phyloP scores from a whole-genome alignment of 2,329 filamentous ascomycete species.

The Cadophora luteo-olivacea region DNA sequence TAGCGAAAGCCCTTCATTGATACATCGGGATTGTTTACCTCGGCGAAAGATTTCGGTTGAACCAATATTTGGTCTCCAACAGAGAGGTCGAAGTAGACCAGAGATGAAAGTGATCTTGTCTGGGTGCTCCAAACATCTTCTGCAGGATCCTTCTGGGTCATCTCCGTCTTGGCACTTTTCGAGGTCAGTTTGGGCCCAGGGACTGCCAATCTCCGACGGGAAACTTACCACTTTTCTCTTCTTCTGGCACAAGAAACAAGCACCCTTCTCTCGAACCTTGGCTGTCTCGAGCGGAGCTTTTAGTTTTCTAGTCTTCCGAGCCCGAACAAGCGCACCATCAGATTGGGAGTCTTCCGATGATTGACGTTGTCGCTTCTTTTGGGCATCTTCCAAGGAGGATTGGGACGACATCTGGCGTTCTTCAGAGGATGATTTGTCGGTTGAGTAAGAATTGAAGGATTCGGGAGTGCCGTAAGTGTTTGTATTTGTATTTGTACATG shows the following conservation, averaged over 20 bases:
- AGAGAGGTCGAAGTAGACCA: slow-evolving; percentile 27
- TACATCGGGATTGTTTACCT: slow-evolving; percentile 17
- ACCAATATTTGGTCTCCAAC: slow-evolving; percentile 29
- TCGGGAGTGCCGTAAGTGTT: slow-evolving; percentile 3
- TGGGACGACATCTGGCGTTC: not conserved
- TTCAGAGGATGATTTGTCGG: not conserved
- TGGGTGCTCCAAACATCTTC: slow-evolving; percentile 18
- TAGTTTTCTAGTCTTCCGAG: slow-evolving; percentile 27
- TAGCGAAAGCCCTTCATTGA: not conserved
- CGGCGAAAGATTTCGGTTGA: slow-evolving; percentile 27
- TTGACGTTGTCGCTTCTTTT: slow-evolving; percentile 20
- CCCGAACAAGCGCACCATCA: slow-evolving; percentile 13
- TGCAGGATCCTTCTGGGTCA: slow-evolving; percentile 24
- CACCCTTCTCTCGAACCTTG: slow-evolving; percentile 27
- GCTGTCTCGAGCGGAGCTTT: slow-evolving; percentile 24
- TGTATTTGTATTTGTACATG: not conserved
- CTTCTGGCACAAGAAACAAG: slow-evolving; percentile 24
- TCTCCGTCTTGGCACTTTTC: slow-evolving; percentile 25
- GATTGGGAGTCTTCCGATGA: slow-evolving; percentile 16
- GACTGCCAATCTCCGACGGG: too few species aligned
- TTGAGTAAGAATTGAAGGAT: not conserved
- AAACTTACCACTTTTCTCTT: slow-evolving; percentile 28
- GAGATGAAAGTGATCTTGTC: slow-evolving; percentile 21
- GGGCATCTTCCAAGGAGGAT: slow-evolving; percentile 38
- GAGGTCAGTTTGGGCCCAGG: not conserved